Conservation (phyloP, 768 basidiomycete species). For the Lactarius hengduanensis region DNA sequence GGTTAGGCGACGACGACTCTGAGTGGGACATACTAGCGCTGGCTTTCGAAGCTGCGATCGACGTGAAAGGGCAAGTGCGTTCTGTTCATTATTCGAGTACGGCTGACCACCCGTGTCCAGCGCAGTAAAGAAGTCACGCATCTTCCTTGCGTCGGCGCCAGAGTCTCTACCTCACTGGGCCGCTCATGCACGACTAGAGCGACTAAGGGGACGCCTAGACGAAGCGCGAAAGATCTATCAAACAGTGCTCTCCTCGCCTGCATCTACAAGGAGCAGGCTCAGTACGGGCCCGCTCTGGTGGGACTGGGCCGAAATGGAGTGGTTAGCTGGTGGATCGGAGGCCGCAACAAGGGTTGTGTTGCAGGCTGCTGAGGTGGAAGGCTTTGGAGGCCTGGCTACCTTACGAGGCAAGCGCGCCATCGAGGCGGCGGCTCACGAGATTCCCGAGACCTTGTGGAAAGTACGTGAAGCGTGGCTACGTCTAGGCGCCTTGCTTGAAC, state of each 20-base stretch:
- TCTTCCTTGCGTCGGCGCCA: slow-evolving; percentile 52
- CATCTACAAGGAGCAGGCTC: slow-evolving; percentile 36
- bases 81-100: not conserved
- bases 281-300: slow-evolving; percentile 61
- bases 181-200: slow-evolving; percentile 75
- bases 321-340: slow-evolving; percentile 54
- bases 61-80: slow-evolving; percentile 52
- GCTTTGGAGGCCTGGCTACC: slow-evolving; percentile 50
- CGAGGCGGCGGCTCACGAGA: slow-evolving; percentile 45
- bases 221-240: slow-evolving; percentile 80
- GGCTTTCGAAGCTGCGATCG: slow-evolving; percentile 63
- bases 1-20: slow-evolving; percentile 45
- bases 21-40: slow-evolving; percentile 67
- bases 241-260: slow-evolving; percentile 54
- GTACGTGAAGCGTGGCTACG: slow-evolving; percentile 65
- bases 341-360: slow-evolving; percentile 54
- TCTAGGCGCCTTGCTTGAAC: slow-evolving; percentile 61
- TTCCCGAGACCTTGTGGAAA: slow-evolving; percentile 43
- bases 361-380: slow-evolving; percentile 53
- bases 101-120: slow-evolving; percentile 37
- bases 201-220: slow-evolving; percentile 56
- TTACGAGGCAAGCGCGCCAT: slow-evolving; percentile 64
- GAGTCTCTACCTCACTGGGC: slow-evolving; percentile 67
- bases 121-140: slow-evolving; percentile 66
- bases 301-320: slow-evolving; percentile 86